These are phyloP conservation scores for Ustilago lituana DNA, from an alignment of 1,284 basidiomycete genomes.

Conservation along the genomic window DNA sequence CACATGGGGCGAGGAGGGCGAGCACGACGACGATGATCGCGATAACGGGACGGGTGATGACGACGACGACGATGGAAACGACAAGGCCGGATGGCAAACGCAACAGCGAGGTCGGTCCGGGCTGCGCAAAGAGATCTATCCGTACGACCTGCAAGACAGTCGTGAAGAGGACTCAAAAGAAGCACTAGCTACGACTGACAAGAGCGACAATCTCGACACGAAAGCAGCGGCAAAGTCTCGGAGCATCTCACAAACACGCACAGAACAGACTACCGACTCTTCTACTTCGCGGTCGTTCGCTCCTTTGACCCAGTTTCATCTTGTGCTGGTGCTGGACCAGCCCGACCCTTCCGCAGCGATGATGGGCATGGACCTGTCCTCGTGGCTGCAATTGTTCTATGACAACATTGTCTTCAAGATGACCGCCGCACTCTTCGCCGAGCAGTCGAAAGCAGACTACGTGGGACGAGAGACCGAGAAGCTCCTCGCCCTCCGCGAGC, in stretches of 20 bases:
- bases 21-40: background rate
- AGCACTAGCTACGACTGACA: background rate
- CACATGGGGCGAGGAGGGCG: conserved; percentile 19
- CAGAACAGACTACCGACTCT: conserved; percentile 10
- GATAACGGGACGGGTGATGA: no score
- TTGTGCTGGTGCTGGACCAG: conserved; percentile 64
- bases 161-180: background rate
- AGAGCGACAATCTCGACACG: background rate
- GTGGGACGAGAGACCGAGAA: conserved; percentile 52
- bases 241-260: conserved; percentile 11
- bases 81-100: background rate
- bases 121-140: conserved; percentile 40
- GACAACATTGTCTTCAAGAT: conserved; percentile 66
- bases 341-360: conserved; percentile 56
- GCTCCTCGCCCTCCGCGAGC: conserved; percentile 54
- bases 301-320: conserved; percentile 57
- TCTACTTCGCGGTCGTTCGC: conserved; percentile 8
- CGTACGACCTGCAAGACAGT: conserved; percentile 25
- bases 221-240: conserved; percentile 2
- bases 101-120: conserved; percentile 33
- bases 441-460: conserved; percentile 54
- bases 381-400: conserved; percentile 62
- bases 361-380: conserved; percentile 47
- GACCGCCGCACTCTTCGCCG: conserved; percentile 63
- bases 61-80: conserved; percentile 1